Evolutionary conservation across 176 grass and related monocot genomes (phyloP).

Genomic region (Aegilops speltoides): DNA sequence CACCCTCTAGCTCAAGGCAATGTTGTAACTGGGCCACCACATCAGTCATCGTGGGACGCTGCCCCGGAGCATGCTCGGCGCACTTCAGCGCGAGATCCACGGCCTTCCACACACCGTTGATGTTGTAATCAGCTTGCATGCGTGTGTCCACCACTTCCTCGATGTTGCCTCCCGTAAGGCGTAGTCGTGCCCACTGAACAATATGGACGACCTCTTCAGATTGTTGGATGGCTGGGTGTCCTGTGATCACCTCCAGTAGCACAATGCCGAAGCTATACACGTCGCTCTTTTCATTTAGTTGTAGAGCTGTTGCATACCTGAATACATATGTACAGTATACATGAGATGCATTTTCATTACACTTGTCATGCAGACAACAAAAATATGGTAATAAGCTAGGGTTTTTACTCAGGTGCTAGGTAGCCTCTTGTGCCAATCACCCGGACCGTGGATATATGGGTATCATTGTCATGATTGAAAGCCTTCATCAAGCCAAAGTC

Average conservation of each 20-base stretch:
- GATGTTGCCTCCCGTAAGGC: conserved; percentile 30
- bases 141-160: conserved; percentile 35
- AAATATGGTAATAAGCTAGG: no score
- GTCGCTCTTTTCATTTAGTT: conserved; percentile 36
- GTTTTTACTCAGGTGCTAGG: conserved; percentile 38
- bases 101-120: conserved; percentile 52
- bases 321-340: no score
- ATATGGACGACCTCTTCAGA: conserved; percentile 10
- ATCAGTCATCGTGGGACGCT: conserved; percentile 53
- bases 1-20: conserved; percentile 42
- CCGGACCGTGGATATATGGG: conserved; percentile 29
- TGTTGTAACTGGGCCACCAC: conserved; percentile 47
- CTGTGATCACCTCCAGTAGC: conserved; percentile 42
- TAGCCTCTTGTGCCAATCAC: conserved; percentile 49
- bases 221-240: conserved; percentile 25
- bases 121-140: conserved; percentile 31
- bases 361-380: no score
- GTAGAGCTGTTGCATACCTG: conserved; percentile 20
- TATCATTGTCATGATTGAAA: background rate
- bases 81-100: conserved; percentile 55
- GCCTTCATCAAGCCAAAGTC: conserved; percentile 64
- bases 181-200: conserved; percentile 41
- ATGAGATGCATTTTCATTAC: no score
- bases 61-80: background rate
- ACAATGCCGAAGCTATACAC: conserved; percentile 66